These are phyloP conservation scores for Sanghuangporus weigelae DNA, from an alignment of 1,284 basidiomycete species.

Conservation along the genomic window DNA sequence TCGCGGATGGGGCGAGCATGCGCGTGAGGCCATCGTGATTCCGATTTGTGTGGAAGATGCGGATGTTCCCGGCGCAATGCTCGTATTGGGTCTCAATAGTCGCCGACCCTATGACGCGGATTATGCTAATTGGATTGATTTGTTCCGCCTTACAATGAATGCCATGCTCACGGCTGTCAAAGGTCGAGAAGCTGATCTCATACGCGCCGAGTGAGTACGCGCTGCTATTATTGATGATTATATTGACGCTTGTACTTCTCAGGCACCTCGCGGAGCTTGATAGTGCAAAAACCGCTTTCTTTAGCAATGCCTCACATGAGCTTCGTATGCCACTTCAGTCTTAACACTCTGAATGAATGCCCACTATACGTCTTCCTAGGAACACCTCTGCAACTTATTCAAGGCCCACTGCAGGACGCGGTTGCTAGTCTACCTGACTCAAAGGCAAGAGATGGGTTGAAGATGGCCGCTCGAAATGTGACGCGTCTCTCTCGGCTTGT, in stretches of 20 bases:
- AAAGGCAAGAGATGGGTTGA: slow-evolving; percentile 21
- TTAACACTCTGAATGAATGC: neutral
- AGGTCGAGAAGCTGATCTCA: slow-evolving; percentile 22
- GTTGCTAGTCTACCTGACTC: slow-evolving; percentile 15
- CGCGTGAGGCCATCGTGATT: slow-evolving; percentile 23
- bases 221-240: neutral
- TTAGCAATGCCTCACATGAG: slow-evolving; percentile 29
- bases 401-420: slow-evolving; percentile 26
- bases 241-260: neutral
- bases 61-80: slow-evolving; percentile 18
- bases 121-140: slow-evolving; percentile 22
- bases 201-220: slow-evolving; percentile 21
- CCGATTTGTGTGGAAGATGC: slow-evolving; percentile 20
- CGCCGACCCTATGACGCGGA: slow-evolving; percentile 22
- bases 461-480: slow-evolving; percentile 26
- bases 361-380: slow-evolving; percentile 11
- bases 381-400: slow-evolving; percentile 28
- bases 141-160: slow-evolving; percentile 19
- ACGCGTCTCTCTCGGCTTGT: slow-evolving; percentile 25
- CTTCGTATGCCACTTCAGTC: slow-evolving; percentile 17
- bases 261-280: slow-evolving; percentile 28
- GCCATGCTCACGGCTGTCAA: slow-evolving; percentile 20
- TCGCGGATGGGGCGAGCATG: slow-evolving; percentile 24
- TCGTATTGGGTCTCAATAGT: slow-evolving; percentile 24
- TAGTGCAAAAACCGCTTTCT: slow-evolving; percentile 29